Evolutionary conservation across 2,329 filamentous ascomycete species (phyloP).

Genomic region (Trichoderma pleuroti): DNA sequence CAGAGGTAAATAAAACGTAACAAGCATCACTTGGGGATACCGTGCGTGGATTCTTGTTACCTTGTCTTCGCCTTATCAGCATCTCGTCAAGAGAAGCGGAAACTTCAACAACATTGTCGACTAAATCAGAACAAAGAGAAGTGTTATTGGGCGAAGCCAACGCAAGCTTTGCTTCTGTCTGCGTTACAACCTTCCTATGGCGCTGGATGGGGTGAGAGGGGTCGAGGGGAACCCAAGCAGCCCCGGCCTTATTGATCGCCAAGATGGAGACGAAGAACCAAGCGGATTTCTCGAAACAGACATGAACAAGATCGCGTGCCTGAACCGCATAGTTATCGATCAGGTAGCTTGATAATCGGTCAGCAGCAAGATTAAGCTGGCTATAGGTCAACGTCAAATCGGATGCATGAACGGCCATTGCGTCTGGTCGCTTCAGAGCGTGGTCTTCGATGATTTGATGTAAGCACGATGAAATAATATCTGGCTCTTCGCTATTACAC

Average conservation of each 20-base stretch:
- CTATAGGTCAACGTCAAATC: slow-evolving; percentile 17
- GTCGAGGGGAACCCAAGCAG: slow-evolving; percentile 21
- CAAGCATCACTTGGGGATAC: slow-evolving; percentile 14
- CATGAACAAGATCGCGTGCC: slow-evolving; percentile 20
- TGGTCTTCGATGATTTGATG: slow-evolving; percentile 18
- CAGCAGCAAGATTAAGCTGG: not conserved
- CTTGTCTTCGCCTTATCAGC: not conserved
- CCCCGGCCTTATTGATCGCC: slow-evolving; percentile 23
- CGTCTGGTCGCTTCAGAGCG: not conserved
- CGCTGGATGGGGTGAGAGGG: slow-evolving; percentile 18
- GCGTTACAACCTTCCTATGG: slow-evolving; percentile 9
- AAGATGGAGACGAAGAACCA: slow-evolving; percentile 22
- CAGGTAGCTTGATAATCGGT: not conserved
- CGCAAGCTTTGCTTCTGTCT: slow-evolving; percentile 14
- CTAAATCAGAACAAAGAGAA: slow-evolving; percentile 23
- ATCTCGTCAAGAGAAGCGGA: not conserved
- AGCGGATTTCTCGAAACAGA: slow-evolving; percentile 31
- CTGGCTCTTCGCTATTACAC: slow-evolving; percentile 14
- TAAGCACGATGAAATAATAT: slow-evolving; percentile 7
- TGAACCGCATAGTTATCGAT: not conserved
- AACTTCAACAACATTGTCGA: slow-evolving; percentile 16
- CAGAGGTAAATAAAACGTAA: slow-evolving; percentile 21
- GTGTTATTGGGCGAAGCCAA: slow-evolving; percentile 15
- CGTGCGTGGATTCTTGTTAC: not conserved
- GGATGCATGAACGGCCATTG: slow-evolving; percentile 18